phyloP scores from a whole-genome alignment of 1,284 basidiomycete genomes.

The Rhodotorula sp. region DNA sequence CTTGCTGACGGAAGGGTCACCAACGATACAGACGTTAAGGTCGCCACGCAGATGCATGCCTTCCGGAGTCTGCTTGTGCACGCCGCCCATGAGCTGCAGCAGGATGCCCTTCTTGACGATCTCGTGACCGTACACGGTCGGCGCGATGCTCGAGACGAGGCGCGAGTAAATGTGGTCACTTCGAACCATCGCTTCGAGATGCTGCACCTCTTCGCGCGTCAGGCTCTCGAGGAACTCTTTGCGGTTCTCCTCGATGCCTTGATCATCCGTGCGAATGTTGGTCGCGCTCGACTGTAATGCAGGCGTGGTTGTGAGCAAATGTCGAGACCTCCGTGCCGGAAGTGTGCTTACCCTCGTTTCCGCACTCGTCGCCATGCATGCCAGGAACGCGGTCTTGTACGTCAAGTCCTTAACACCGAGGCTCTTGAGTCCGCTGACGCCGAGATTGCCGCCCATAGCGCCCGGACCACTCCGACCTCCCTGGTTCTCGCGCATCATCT shows the following conservation, averaged over 20 bases:
- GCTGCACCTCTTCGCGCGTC: constrained; percentile 91
- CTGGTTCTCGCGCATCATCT: constrained; percentile 82
- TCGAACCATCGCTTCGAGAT: constrained; percentile 90
- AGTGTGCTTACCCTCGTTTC: constrained; percentile 68
- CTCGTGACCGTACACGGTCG: constrained; percentile 97
- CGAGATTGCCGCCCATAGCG: constrained; percentile 69
- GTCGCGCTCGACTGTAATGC: constrained; percentile 61
- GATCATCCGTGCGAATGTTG: constrained; percentile 82
- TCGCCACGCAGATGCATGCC: constrained; percentile 97
- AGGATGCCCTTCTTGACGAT: constrained; percentile 97
- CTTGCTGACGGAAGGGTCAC: constrained; percentile 94
- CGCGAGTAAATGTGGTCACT: constrained; percentile 90
- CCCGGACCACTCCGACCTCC: constrained; percentile 61
- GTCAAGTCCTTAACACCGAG: constrained; percentile 92
- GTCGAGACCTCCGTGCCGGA: not conserved
- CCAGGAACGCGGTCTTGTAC: constrained; percentile 98
- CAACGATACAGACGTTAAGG: constrained; percentile 97
- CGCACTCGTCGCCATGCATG: constrained; percentile 92
- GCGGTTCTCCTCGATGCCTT: constrained; percentile 62
- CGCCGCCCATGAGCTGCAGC: constrained; percentile 98
- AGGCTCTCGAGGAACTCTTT: constrained; percentile 74
- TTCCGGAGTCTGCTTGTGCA: constrained; percentile 93
- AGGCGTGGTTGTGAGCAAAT: not conserved
- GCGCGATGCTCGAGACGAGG: constrained; percentile 91
- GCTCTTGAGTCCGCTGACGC: constrained; percentile 90